Evolutionary conservation across 2,329 filamentous ascomycete genomes (phyloP), one percentile per base, ranked within the genome.

Genomic region (Parasarocladium wereldwijsianum): DNA sequence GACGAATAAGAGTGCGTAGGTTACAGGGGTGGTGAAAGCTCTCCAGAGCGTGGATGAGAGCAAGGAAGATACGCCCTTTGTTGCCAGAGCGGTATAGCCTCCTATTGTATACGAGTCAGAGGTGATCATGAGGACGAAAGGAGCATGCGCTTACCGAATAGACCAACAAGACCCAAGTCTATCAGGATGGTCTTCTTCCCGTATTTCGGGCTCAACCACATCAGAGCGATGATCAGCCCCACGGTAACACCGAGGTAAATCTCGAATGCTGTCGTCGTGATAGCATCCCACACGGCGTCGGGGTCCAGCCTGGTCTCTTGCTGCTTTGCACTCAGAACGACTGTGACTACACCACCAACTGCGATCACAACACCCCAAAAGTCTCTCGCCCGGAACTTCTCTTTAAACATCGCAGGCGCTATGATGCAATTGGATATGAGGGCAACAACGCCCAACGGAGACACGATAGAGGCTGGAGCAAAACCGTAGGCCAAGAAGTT

Each of bases 401-500:
- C 90, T 47, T 93, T 86, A 40, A 98, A 76, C 63, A 98, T 76
- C 37, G 90, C 75, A 1, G 90, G 90, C 3, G 90, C 90, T 48
- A 98, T 93, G 36, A 98, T 71, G 53, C 90, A 98, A 55, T 98
- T 98, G 25, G 86, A 93, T 26, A 98, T 76, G 37, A 98, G 62
- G 3, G 90, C 90, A 9, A 98, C 90, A n/a, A 98, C 90, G 8
- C 90, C 90, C 5, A 98, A 64, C 0, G 90, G 90, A 19, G 86
- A 94, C 24, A 98, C 90, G 43, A 98, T 94, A 10, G 90, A 96
- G 6, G 90, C 90, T 4, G 90, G 90, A 17, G 90, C 90, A 50
- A 98, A 98, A 15, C 90, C 90, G 47, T 98, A 98, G 1, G 90
- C 90, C 38, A 98, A 60, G 47, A 98, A 98, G 51, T 98, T 98